Evolutionary conservation across 306 rosid species (phyloP).

Genomic region (Gynostemma pentaphyllum): DNA sequence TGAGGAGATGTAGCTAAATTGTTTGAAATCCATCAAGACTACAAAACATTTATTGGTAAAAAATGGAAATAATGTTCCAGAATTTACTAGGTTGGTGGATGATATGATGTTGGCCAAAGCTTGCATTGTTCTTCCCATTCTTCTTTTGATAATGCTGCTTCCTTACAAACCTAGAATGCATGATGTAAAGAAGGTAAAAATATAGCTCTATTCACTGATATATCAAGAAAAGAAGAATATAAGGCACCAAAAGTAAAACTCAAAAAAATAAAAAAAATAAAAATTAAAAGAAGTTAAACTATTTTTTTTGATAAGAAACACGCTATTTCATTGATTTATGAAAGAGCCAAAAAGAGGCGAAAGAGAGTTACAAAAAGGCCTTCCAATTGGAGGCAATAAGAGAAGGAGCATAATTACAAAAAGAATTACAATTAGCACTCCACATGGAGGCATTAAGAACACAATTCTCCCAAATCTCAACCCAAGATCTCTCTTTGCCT

Average conservation of each 20-base stretch:
- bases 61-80: background rate
- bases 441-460: no score
- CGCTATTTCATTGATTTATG: no score
- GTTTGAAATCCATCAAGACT: background rate
- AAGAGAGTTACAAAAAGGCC: no score
- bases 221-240: background rate
- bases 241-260: background rate
- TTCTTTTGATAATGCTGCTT: constrained; percentile 72
- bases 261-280: background rate
- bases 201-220: background rate
- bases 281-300: background rate
- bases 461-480: no score
- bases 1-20: background rate
- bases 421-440: no score
- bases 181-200: background rate
- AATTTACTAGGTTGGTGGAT: constrained; percentile 78
- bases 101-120: constrained; percentile 95
- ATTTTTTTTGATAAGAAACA: background rate
- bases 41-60: background rate
- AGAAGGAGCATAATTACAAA: no score
- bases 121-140: constrained; percentile 99
- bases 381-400: no score
- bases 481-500: no score
- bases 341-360: no score
- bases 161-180: constrained; percentile 55